Conservation (phyloP, 2,329 filamentous ascomycete genomes). For the Phaeophleospora eucalypticola region DNA sequence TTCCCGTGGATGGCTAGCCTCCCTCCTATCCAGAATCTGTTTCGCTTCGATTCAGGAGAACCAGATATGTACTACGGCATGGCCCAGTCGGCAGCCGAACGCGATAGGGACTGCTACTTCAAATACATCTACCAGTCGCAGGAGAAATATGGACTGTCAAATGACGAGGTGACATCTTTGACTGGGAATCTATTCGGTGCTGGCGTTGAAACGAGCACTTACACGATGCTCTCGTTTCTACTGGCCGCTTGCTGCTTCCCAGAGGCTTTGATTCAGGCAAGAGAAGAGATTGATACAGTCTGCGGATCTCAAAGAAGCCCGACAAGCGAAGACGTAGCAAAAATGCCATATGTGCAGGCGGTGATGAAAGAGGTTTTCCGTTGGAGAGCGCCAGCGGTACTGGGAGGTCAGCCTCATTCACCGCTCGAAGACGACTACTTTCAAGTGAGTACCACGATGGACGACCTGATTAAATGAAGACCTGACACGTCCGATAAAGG, state of each 20-base stretch:
- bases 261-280: slow-evolving; percentile 35
- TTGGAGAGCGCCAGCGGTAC: slow-evolving; percentile 71
- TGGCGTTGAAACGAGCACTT: slow-evolving; percentile 49
- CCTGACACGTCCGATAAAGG: too few species aligned
- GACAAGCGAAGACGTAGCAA: slow-evolving; percentile 53
- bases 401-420: slow-evolving; percentile 58
- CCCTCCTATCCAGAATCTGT: slow-evolving; percentile 43
- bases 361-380: slow-evolving; percentile 71
- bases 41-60: slow-evolving; percentile 46
- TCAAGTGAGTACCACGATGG: neutral
- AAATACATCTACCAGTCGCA: slow-evolving; percentile 29
- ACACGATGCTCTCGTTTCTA: slow-evolving; percentile 47
- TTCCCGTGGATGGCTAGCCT: slow-evolving; percentile 54
- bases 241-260: slow-evolving; percentile 48
- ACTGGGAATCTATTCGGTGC: slow-evolving; percentile 47
- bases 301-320: slow-evolving; percentile 33
- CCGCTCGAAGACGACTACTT: slow-evolving; percentile 25
- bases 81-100: slow-evolving; percentile 47
- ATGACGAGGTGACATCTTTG: slow-evolving; percentile 43
- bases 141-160: slow-evolving; percentile 43
- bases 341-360: slow-evolving; percentile 67
- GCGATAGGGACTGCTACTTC: slow-evolving; percentile 41
- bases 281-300: slow-evolving; percentile 35
- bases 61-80: slow-evolving; percentile 52
- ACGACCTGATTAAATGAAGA: too few species aligned